phyloP scores from a whole-genome alignment of 441 rosid species.

The Bocquillonia castaneifolia region DNA sequence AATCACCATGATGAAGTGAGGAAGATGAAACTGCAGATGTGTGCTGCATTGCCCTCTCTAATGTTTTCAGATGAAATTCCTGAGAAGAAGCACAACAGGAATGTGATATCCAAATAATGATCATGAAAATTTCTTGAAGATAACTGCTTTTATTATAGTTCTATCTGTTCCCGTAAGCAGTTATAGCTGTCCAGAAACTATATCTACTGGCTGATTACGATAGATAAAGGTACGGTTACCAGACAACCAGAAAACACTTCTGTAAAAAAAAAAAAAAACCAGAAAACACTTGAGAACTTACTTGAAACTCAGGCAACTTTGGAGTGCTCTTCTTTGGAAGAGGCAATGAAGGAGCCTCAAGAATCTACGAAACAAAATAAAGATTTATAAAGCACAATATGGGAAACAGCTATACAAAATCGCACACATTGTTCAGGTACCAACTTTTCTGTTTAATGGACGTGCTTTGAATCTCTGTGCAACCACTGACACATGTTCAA shows the following conservation, averaged over 20 bases:
- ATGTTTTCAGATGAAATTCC: slow-evolving; percentile 86
- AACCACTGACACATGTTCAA: slow-evolving; percentile 34
- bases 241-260: slow-evolving; percentile 14
- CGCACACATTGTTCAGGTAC: slow-evolving; percentile 22
- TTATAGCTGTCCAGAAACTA: background rate
- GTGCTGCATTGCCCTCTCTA: slow-evolving; percentile 79
- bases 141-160: background rate
- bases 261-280: too few relatives aligned
- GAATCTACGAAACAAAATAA: slow-evolving; percentile 50
- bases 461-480: slow-evolving; percentile 75
- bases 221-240: background rate
- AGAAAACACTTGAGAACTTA: slow-evolving; percentile 33
- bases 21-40: slow-evolving; percentile 48
- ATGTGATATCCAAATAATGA: slow-evolving; percentile 18
- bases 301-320: slow-evolving; percentile 73
- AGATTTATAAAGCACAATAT: slow-evolving; percentile 16
- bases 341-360: slow-evolving; percentile 74
- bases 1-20: slow-evolving; percentile 31
- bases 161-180: background rate
- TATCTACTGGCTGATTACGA: background rate
- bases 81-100: slow-evolving; percentile 28
- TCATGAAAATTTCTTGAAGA: background rate
- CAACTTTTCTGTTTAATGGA: slow-evolving; percentile 83
- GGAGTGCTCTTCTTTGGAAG: slow-evolving; percentile 65
- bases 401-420: slow-evolving; percentile 8